Base-by-base conservation (phyloP, 345 rosid species). In the Acer campestre region DNA sequence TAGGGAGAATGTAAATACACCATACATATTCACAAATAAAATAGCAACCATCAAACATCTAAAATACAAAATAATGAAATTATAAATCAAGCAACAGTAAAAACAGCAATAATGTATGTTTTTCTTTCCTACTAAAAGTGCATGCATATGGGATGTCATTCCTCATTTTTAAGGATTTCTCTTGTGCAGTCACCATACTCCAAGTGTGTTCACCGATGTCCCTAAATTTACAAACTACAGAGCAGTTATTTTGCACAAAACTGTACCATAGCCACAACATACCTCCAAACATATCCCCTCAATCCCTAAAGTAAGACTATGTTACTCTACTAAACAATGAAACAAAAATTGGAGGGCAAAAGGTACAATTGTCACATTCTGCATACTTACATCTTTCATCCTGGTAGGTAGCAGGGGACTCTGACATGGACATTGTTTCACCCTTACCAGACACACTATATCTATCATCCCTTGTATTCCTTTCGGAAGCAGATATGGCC, bases 341-440 rank as follows among this genome's bases (percentile, higher is more conserved):
- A 67, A 73, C 14, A 16, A 29, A 67, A 63, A 25, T 58, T 58
- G 44, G 23, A 78, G 62, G 23, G 61, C 22, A 68, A 65, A 83
- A 73, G 9, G 69, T 29, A 38, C 10, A 56, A 18, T 56, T 76
- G 11, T 12, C 7, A 71, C 59, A 22, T 66, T 61, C n/a, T 9
- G 44, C 25, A 70, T 61, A 83, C 95, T 64, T 90, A 96, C 99
- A 85, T 72, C 71, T 90, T 78, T 91, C 95, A 51, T 88, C 89
- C 77, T 78, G 86, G 81, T 77, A 85, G 84, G 78, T 80, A 73
- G 83, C 69, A 69, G 92, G 93, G 11, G 88, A 85, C 65, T 93
- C 97, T 13, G 78, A 68, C 73, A 80, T 74, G 69, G 87, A 80
- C 79, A 82, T 88, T 55, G 89, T 70, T 46, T 86, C 85, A 74